phyloP scores from a whole-genome alignment of 176 grass and related monocot species.

The Urochloa ruziziensis region DNA sequence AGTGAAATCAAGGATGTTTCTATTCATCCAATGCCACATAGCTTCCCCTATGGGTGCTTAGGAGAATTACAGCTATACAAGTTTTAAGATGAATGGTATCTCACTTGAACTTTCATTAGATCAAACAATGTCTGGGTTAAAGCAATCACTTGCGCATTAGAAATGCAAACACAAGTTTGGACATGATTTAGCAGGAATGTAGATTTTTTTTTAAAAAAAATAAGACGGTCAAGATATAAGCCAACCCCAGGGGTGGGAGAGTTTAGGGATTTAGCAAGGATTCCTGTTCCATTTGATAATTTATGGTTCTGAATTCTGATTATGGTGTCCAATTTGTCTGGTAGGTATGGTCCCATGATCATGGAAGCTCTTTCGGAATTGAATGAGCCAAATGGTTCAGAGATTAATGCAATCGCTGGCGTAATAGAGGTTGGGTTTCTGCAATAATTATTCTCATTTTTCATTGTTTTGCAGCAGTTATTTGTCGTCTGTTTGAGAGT shows the following conservation, averaged over 20 bases:
- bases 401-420: constrained; percentile 51
- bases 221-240: constrained; percentile 9
- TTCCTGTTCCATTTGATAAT: constrained; percentile 7
- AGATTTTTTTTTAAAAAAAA: background rate
- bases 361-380: constrained; percentile 73
- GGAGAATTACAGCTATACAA: background rate
- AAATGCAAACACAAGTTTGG: constrained; percentile 5
- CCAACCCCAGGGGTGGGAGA: background rate
- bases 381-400: constrained; percentile 83
- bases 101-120: background rate
- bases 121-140: background rate
- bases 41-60: background rate
- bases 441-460: background rate
- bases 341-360: constrained; percentile 77
- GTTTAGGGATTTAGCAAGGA: background rate
- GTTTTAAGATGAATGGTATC: background rate
- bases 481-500: constrained; percentile 27
- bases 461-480: constrained; percentile 4
- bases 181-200: constrained; percentile 14
- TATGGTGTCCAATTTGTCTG: constrained; percentile 21
- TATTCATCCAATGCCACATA: background rate
- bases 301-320: constrained; percentile 1
- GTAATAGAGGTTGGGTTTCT: constrained; percentile 67
- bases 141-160: background rate
- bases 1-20: background rate